Percentiles rank a stretch among this genome's conserved stretches.
These are phyloP conservation scores for Hypoxylon sp. DNA, from an alignment of 2,329 filamentous ascomycete species.

Conservation along the genomic window DNA sequence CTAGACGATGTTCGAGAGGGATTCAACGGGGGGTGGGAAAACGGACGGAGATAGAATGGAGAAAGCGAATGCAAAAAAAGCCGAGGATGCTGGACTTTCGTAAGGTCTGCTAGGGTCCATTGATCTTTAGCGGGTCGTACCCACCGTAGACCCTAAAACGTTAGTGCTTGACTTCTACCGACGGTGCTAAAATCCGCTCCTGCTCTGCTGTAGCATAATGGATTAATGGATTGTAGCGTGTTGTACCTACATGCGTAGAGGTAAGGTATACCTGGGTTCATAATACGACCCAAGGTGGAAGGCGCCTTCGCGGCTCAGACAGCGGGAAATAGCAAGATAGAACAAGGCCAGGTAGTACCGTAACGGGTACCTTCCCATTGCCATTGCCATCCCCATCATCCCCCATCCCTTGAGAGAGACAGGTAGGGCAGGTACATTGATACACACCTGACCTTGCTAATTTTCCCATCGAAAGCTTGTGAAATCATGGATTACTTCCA, in stretches of 20 bases:
- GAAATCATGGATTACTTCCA: constrained; percentile 38
- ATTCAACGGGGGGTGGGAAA: constrained; percentile 4
- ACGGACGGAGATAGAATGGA: constrained; percentile 33
- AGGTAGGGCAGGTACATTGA: constrained; percentile 22
- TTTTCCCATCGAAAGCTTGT: constrained; percentile 37
- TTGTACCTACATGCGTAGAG: constrained; percentile 2
- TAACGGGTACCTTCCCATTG: constrained; percentile 29
- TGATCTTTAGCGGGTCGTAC: constrained; percentile 45
- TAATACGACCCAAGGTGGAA: constrained; percentile 37
- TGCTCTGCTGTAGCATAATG: constrained; percentile 11
- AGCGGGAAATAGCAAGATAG: constrained; percentile 21
- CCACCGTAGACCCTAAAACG: constrained; percentile 42
- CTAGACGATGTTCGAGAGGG: constrained; percentile 8
- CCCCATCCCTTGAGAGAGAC: constrained; percentile 34
- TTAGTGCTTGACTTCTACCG: constrained; percentile 44
- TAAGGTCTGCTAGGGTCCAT: constrained; percentile 33
- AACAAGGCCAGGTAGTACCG: constrained; percentile 27
- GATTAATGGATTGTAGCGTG: neutral
- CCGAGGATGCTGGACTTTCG: constrained; percentile 33
- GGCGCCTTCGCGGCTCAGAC: constrained; percentile 37
- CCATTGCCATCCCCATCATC: constrained; percentile 16
- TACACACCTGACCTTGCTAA: constrained; percentile 29
- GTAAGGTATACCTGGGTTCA: constrained; percentile 1
- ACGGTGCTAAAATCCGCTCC: constrained; percentile 36
- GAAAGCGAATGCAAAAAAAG: constrained; percentile 30